Evolutionary conservation across 192 early-diverging fungal species (phyloP).

Genomic region (Coemansia sp.): DNA sequence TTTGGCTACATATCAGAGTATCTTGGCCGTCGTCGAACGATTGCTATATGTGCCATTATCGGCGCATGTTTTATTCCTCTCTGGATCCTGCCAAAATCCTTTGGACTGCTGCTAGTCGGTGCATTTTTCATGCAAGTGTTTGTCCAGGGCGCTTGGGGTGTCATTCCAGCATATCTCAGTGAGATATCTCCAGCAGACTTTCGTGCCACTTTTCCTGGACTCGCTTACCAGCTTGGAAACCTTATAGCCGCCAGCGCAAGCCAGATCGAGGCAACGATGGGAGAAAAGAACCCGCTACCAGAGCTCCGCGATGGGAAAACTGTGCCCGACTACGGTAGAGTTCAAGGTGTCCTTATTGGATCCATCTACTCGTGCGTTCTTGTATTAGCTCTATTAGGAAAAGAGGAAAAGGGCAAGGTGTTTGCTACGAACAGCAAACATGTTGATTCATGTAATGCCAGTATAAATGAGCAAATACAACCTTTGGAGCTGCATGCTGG

Average conservation of each 20-base stretch:
- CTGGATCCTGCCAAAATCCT: slow-evolving; percentile 58
- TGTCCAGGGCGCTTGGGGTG: slow-evolving; percentile 58
- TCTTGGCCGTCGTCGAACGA: slow-evolving; percentile 62
- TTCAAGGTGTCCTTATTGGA: slow-evolving; percentile 65
- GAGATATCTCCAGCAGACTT: slow-evolving; percentile 70
- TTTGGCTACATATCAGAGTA: slow-evolving; percentile 73
- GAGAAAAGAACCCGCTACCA: slow-evolving; percentile 55
- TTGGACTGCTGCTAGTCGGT: slow-evolving; percentile 39
- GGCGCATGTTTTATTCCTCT: slow-evolving; percentile 69
- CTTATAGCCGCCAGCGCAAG: slow-evolving; percentile 61
- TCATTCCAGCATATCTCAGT: slow-evolving; percentile 69
- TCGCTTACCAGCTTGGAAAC: slow-evolving; percentile 78
- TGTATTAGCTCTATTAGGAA: slow-evolving; percentile 55
- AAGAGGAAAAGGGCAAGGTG: slow-evolving; percentile 58
- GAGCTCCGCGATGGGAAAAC: slow-evolving; percentile 47
- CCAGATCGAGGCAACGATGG: slow-evolving; percentile 60
- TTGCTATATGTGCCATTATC: slow-evolving; percentile 54
- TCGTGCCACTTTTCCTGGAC: slow-evolving; percentile 69
- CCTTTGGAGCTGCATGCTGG: not conserved
- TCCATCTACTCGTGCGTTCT: slow-evolving; percentile 49
- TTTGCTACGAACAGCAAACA: slow-evolving; percentile 33
- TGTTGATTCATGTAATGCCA: not conserved
- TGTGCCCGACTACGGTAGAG: slow-evolving; percentile 54
- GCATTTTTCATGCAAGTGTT: slow-evolving; percentile 54
- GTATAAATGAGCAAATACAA: not conserved